phyloP scores from a whole-genome alignment of 1,284 basidiomycete genomes.

The Coriolopsis trogii region DNA sequence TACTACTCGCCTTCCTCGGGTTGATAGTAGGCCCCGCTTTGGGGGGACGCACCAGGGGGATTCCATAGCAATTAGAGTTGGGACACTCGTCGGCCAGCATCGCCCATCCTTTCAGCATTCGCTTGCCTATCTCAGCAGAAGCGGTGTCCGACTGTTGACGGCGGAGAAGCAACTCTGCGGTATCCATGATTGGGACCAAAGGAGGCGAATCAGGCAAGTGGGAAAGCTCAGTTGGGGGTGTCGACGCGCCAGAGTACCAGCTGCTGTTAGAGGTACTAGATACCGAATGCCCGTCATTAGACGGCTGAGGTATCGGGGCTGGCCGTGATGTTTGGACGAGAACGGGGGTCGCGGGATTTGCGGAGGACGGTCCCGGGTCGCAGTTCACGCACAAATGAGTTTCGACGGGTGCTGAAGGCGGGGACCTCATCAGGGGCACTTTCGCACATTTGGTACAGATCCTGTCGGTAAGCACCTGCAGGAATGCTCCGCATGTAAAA shows the following conservation, averaged over 20 bases:
- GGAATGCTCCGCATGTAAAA: slow-evolving; percentile 9
- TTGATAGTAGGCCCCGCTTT: slow-evolving; percentile 60
- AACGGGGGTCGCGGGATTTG: not conserved
- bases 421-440: slow-evolving; percentile 71
- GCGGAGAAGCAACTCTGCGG: slow-evolving; percentile 62
- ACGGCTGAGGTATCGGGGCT: not conserved
- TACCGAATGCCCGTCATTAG: slow-evolving; percentile 39
- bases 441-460: slow-evolving; percentile 61
- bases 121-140: slow-evolving; percentile 74
- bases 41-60: slow-evolving; percentile 77
- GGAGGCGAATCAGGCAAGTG: slow-evolving; percentile 59
- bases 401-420: slow-evolving; percentile 51
- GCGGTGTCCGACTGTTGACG: slow-evolving; percentile 81
- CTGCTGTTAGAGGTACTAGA: slow-evolving; percentile 52
- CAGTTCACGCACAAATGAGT: slow-evolving; percentile 67
- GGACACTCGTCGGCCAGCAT: slow-evolving; percentile 85
- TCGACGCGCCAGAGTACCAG: slow-evolving; percentile 61
- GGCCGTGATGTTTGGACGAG: not conserved
- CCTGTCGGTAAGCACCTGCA: slow-evolving; percentile 67
- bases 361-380: slow-evolving; percentile 37
- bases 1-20: slow-evolving; percentile 58
- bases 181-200: slow-evolving; percentile 62
- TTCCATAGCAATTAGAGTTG: slow-evolving; percentile 63
- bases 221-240: slow-evolving; percentile 74
- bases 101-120: slow-evolving; percentile 79